Evolutionary conservation across 1,284 basidiomycete species (phyloP).

Genomic region (Pseudozyma sp.): DNA sequence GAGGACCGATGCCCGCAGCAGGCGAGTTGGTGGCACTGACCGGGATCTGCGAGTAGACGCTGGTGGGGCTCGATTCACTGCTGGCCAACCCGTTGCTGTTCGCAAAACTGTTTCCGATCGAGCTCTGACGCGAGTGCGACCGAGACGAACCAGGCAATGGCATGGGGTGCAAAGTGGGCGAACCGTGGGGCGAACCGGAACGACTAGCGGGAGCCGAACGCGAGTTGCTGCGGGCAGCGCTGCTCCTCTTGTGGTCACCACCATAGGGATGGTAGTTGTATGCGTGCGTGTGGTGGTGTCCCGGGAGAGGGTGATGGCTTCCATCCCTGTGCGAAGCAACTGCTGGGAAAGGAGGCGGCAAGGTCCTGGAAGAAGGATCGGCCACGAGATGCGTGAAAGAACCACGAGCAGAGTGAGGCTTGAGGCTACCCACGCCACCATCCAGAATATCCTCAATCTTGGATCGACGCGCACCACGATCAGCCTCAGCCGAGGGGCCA

Average conservation of each 20-base stretch:
- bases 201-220: constrained; percentile 55
- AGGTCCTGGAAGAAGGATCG: constrained; percentile 48
- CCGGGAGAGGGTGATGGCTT: constrained; percentile 45
- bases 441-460: constrained; percentile 55
- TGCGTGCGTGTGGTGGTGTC: constrained; percentile 43
- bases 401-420: constrained; percentile 38
- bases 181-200: constrained; percentile 51
- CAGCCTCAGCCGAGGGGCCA: constrained; percentile 12
- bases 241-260: constrained; percentile 33
- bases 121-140: constrained; percentile 53
- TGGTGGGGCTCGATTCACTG: constrained; percentile 49
- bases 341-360: constrained; percentile 54
- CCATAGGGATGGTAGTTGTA: constrained; percentile 58
- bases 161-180: constrained; percentile 42
- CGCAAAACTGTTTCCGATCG: constrained; percentile 42
- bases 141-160: constrained; percentile 34
- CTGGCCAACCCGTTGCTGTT: constrained; percentile 30
- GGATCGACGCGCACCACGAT: constrained; percentile 28
- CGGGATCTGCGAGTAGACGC: constrained; percentile 42
- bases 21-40: constrained; percentile 42
- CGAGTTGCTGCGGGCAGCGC: constrained; percentile 44
- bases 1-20: constrained; percentile 25
- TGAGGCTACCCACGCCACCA: constrained; percentile 45
- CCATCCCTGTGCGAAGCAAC: constrained; percentile 34
- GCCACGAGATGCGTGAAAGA: constrained; percentile 43